Conservation (phyloP, 2,329 filamentous ascomycete genomes). For the Ustulina deusta region DNA sequence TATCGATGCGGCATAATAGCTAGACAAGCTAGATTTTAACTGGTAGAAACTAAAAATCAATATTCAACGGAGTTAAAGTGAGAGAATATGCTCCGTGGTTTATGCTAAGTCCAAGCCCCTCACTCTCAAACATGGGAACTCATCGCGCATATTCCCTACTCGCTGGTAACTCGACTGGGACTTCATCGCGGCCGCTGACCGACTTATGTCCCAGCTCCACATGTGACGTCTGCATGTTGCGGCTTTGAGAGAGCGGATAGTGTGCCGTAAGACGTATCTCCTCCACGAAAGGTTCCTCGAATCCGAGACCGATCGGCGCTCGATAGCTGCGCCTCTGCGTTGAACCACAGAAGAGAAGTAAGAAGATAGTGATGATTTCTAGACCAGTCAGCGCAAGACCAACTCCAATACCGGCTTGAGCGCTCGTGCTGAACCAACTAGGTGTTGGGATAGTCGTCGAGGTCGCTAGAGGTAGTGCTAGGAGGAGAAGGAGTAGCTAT, state of each 20-base stretch:
- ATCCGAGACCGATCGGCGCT: neutral
- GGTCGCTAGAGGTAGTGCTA: neutral
- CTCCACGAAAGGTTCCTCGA: neutral
- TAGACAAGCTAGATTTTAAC: too few relatives aligned
- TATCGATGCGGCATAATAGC: too few relatives aligned
- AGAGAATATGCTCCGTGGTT: too few relatives aligned
- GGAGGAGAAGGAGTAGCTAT: neutral
- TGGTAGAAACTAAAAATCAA: too few relatives aligned
- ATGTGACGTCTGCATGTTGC: neutral
- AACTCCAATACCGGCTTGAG: slow-evolving; percentile 35
- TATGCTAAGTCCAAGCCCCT: neutral
- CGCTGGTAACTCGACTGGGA: neutral
- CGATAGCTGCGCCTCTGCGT: slow-evolving; percentile 5
- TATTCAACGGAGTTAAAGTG: too few relatives aligned
- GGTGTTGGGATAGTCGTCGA: neutral
- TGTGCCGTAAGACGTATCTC: neutral
- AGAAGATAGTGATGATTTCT: slow-evolving; percentile 8
- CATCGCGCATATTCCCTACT: neutral
- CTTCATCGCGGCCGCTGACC: neutral
- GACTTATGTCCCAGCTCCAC: neutral
- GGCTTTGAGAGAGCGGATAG: neutral
- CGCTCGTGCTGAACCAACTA: slow-evolving; percentile 27
- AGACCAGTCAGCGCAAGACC: slow-evolving; percentile 28
- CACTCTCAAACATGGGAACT: neutral
- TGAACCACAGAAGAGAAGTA: slow-evolving; percentile 24